phyloP scores from a whole-genome alignment of 768 basidiomycete genomes.

The Coprinopsis cinerea region DNA sequence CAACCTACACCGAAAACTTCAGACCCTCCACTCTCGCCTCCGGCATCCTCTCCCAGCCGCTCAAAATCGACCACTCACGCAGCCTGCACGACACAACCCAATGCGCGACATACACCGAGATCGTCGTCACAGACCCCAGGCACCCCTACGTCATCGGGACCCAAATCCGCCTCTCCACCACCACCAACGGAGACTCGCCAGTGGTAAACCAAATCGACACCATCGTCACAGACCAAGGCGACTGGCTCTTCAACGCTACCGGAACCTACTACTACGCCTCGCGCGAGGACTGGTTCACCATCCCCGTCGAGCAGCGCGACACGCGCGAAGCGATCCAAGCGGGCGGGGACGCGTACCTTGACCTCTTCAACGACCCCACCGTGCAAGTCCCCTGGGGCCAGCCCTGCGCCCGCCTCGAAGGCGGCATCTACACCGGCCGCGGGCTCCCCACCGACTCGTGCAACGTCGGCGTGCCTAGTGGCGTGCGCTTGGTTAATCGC shows the following conservation, averaged over 20 bases:
- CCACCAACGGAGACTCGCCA: neutral
- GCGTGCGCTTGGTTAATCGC: slow-evolving; percentile 7
- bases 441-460: slow-evolving; percentile 6
- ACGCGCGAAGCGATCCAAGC: slow-evolving; percentile 3
- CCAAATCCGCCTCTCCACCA: slow-evolving; percentile 6
- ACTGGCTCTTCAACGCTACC: slow-evolving; percentile 13
- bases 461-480: slow-evolving; percentile 10
- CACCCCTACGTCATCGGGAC: slow-evolving; percentile 12
- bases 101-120: slow-evolving; percentile 10
- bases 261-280: slow-evolving; percentile 5
- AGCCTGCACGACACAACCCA: slow-evolving; percentile 9
- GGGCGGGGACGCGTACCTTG: slow-evolving; percentile 10
- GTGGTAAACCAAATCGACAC: slow-evolving; percentile 4
- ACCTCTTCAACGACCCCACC: slow-evolving; percentile 9
- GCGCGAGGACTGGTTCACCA: slow-evolving; percentile 7
- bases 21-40: neutral
- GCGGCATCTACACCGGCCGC: slow-evolving; percentile 5
- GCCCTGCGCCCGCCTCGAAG: slow-evolving; percentile 7
- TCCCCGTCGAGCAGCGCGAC: slow-evolving; percentile 4
- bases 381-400: slow-evolving; percentile 7
- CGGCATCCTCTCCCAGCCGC: slow-evolving; percentile 2
- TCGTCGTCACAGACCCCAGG: slow-evolving; percentile 6
- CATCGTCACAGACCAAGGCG: slow-evolving; percentile 9
- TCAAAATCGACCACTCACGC: slow-evolving; percentile 3
- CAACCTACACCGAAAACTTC: slow-evolving; percentile 9